Evolutionary conservation across 2,329 filamentous ascomycete genomes (phyloP), one percentile per base, ranked within the genome.

Genomic region (Trichoderma atroviride): DNA sequence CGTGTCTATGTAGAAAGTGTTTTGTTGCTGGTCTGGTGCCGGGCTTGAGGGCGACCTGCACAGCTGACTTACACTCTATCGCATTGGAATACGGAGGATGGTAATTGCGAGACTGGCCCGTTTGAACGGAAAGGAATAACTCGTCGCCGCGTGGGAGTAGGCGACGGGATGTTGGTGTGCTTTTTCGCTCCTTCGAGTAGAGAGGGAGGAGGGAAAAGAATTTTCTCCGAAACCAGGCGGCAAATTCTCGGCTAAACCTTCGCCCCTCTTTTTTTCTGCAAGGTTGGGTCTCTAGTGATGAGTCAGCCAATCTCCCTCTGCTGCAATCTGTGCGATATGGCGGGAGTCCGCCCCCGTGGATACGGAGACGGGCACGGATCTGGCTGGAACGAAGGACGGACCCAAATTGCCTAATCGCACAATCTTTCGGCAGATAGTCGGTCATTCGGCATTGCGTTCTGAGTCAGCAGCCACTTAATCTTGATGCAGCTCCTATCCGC

Each of bases 111-210:
- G 50, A 67, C 76, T 78, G 78, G 76, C 76, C 79, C 73, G 75
- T 75, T 74, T 78, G 75, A 78, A 81, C 81, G 81, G 81, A 83
- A 80, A 82, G 81, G 81, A 83, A 83, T 81, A 83, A 83, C 81
- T 81, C 80, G 78, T 77, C 76, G 73, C 76, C 78, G 53, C 53
- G 74, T 75, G 71, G 71, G 62, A 71, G 70, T 72, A 74, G 74
- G 74, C 57, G 63, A 60, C 69, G 60, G 69, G 55, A 65, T 76
- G 74, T 76, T 76, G 73, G 75, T 78, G 76, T 67, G 55, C 55
- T 47, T 35, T 35, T 78, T 77, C 73, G 72, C 72, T 70, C 56
- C 63, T 73, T 65, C 53, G 35, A 57, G 56, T 65, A 56, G 33
- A 29, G 27, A 55, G 4, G 55, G 63, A 67, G 78, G 77, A 79